phyloP scores from a whole-genome alignment of 257 asterid species.

The Solanum etuberosum region DNA sequence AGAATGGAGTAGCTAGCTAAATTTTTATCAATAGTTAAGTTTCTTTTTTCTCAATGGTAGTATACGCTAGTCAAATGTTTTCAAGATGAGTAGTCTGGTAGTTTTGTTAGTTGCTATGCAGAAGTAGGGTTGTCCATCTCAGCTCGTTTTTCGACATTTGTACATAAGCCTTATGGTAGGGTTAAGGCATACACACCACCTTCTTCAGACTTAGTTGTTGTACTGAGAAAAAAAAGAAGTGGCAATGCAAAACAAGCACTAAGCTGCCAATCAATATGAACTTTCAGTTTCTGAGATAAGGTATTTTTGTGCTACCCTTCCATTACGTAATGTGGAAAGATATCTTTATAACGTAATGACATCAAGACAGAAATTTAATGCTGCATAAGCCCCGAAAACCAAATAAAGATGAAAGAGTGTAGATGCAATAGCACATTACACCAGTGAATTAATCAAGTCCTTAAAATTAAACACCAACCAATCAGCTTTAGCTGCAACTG shows the following conservation, averaged over 20 bases:
- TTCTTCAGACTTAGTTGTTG: no score
- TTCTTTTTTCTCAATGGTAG: no score
- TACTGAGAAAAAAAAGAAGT: not conserved
- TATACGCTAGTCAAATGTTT: no score
- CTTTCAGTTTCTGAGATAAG: not conserved
- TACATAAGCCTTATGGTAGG: no score
- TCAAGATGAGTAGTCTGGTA: no score
- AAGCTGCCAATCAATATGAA: not conserved
- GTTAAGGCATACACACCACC: no score
- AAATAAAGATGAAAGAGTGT: not conserved
- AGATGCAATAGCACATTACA: constrained; percentile 4
- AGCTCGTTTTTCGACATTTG: no score
- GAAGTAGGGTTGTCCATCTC: no score
- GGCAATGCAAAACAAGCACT: not conserved
- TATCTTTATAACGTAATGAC: not conserved
- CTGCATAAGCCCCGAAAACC: not conserved
- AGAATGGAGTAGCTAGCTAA: no score
- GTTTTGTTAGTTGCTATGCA: no score
- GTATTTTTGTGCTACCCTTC: not conserved
- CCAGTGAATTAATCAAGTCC: constrained; percentile 60
- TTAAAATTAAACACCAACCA: constrained; percentile 78
- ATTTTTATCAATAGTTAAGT: no score
- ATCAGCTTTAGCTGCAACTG: constrained; percentile 83
- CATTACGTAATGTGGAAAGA: no score
- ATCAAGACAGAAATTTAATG: not conserved